A percentile compares a stretch with the other conserved stretches of the same genome.
Conservation (phyloP, 345 rosid genomes). For the Mercurialis annua region DNA sequence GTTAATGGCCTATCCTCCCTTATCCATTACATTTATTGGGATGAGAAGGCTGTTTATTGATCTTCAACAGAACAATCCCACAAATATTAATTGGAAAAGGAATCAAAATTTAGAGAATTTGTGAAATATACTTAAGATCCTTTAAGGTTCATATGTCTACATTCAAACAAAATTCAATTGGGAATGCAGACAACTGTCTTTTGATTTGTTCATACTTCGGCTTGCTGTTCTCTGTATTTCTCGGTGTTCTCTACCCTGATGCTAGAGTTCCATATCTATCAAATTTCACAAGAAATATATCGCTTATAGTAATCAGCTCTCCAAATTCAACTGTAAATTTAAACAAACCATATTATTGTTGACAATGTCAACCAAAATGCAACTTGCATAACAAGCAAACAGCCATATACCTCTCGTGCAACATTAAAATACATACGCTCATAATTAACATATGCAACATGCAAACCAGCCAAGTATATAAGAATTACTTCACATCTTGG, state of each 20-base stretch:
- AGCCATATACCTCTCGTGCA: background rate
- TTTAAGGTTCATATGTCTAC: background rate
- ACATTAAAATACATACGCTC: background rate
- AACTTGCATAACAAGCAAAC: background rate
- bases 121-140: background rate
- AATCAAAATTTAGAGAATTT: background rate
- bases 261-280: background rate
- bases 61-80: background rate
- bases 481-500: too few relatives aligned
- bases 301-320: conserved; percentile 8
- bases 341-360: background rate
- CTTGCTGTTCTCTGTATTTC: background rate
- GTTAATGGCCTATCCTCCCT: too few relatives aligned
- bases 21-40: background rate
- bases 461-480: background rate
- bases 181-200: background rate
- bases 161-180: background rate
- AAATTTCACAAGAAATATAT: background rate
- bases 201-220: conserved; percentile 1
- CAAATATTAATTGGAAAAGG: background rate
- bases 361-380: background rate
- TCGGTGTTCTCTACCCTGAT: conserved; percentile 4
- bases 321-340: background rate
- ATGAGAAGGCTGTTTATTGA: background rate
- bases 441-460: background rate